These are phyloP conservation scores for Fusarium fujikuroi DNA, from an alignment of 2,329 filamentous ascomycete species.

Conservation along the genomic window DNA sequence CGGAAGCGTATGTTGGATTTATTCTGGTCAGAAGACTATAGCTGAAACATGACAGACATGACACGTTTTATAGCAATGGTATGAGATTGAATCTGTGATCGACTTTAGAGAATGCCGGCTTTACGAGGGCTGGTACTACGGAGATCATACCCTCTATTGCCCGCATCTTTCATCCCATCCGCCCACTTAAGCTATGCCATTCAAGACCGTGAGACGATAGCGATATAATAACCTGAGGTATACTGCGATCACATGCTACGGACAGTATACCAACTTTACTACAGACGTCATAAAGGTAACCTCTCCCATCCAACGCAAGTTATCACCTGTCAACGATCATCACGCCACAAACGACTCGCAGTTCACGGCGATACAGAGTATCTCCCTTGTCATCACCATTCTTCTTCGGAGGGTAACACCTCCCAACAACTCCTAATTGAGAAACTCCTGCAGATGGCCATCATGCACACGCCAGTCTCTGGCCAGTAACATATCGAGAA, in stretches of 20 bases:
- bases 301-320: background rate
- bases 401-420: background rate
- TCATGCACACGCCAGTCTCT: background rate
- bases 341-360: background rate
- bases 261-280: background rate
- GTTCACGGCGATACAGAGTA: background rate
- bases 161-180: background rate
- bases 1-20: background rate
- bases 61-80: background rate
- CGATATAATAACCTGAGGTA: background rate
- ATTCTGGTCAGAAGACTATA: background rate
- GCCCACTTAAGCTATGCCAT: background rate
- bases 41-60: slow-evolving; percentile 22
- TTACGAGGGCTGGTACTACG: background rate
- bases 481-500: too few species aligned
- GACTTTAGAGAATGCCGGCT: background rate
- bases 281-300: background rate
- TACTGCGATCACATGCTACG: background rate
- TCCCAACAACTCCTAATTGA: background rate
- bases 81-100: background rate
- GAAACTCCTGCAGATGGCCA: background rate
- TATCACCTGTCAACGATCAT: background rate
- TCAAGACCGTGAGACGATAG: background rate
- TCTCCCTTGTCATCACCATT: background rate
- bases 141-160: background rate